phyloP scores from a whole-genome alignment of 371 early-diverging fungal genomes.

The Coelomomyces lativittatus region DNA sequence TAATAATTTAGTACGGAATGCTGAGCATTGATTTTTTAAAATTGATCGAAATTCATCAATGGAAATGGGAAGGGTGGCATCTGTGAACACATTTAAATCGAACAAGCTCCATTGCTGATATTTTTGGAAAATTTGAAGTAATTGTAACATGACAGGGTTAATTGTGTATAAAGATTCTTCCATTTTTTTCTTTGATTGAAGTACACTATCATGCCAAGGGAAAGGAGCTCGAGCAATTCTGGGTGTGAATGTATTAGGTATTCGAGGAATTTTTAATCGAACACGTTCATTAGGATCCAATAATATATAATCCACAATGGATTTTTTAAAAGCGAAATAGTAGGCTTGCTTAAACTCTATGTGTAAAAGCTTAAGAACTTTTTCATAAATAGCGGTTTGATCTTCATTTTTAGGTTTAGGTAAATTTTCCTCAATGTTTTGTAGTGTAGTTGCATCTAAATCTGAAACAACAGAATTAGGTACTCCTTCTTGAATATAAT shows the following conservation, averaged over 20 bases:
- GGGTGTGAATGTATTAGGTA: constrained; percentile 7
- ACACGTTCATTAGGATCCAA: constrained; percentile 17
- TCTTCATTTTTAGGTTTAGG: background rate
- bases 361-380: constrained; percentile 3
- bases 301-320: constrained; percentile 31
- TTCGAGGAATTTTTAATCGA: constrained; percentile 16
- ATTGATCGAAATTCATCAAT: constrained; percentile 23
- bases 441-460: constrained; percentile 7
- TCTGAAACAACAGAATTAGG: constrained; percentile 11
- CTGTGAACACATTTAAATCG: constrained; percentile 16
- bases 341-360: constrained; percentile 13
- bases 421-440: background rate
- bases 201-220: constrained; percentile 23
- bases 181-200: constrained; percentile 6
- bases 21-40: constrained; percentile 16
- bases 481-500: constrained; percentile 17
- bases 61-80: constrained; percentile 16
- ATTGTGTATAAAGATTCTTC: constrained; percentile 17
- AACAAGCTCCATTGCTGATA: constrained; percentile 8
- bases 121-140: constrained; percentile 6
- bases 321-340: constrained; percentile 12
- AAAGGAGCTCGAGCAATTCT: constrained; percentile 24
- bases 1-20: constrained; percentile 15
- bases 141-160: constrained; percentile 20
- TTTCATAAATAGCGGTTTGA: background rate